Percentiles rank a stretch among this genome's conserved stretches.
These are phyloP conservation scores for Pleurotus sapidus DNA, from an alignment of 768 basidiomycete species.

Conservation along the genomic window DNA sequence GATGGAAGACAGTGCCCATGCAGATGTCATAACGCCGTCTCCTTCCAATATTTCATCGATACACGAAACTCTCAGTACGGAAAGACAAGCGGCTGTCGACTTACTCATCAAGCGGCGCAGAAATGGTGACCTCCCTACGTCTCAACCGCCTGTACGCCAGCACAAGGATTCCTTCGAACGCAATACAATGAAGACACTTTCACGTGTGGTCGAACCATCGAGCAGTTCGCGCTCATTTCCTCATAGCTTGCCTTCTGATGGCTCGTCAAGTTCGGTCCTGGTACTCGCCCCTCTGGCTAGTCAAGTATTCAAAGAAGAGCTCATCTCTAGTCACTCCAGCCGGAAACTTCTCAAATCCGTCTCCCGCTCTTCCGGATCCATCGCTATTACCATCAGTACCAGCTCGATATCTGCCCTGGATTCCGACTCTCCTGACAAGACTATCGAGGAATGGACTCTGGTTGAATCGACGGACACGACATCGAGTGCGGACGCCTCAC, in stretches of 20 bases:
- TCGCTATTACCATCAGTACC: conserved; percentile 1
- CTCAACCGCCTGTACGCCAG: conserved; percentile 6
- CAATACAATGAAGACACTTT: conserved; percentile 1
- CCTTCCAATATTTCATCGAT: conserved; percentile 17
- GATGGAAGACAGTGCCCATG: conserved; percentile 16
- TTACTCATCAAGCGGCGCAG: conserved; percentile 24
- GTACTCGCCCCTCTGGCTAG: conserved; percentile 16
- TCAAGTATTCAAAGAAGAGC: conserved; percentile 16
- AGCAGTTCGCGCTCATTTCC: neutral
- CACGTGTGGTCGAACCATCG: neutral
- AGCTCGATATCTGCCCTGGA: neutral
- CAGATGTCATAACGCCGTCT: conserved; percentile 15
- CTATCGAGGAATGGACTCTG: neutral
- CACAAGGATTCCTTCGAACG: neutral
- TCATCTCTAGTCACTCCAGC: conserved; percentile 11
- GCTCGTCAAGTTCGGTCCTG: neutral
- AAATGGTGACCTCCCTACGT: conserved; percentile 12
- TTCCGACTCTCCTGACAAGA: neutral
- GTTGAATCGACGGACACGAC: neutral
- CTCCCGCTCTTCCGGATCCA: conserved; percentile 1
- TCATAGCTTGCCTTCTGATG: neutral
- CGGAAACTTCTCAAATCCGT: conserved; percentile 2
- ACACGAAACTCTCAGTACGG: conserved; percentile 12
- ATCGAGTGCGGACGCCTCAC: neutral
- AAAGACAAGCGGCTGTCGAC: conserved; percentile 26